Evolutionary conservation across 352 stramenopile species (phyloP), one percentile per base, ranked within the genome.

Genomic region (Globisporangium orthogonon): DNA sequence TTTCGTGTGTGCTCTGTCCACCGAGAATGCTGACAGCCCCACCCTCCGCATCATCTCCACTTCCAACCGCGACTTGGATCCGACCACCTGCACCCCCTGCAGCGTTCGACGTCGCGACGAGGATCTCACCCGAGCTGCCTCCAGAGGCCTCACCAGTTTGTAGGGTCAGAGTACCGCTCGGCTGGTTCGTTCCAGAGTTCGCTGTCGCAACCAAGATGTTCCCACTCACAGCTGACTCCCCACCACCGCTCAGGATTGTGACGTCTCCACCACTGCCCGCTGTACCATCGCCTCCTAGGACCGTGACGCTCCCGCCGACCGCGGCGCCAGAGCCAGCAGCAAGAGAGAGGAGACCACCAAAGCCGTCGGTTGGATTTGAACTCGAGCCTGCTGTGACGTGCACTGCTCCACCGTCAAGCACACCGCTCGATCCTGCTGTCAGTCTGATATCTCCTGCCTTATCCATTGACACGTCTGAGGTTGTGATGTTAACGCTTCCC

Each of bases 51-150:
- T 18, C 23, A 7, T 65, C 54, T 7, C 64, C 59, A 15, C 52
- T 73, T 2, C 70, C 69, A 15, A 63, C 69, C 7, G 66, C 54
- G 18, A 71, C 33, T 31, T 53, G 71, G 30, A 78, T 73, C 53
- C 45, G 68, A 11, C 70, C 70, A 3, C 55, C 67, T 29, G 59
- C 63, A 0, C 67, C 70, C 0, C 30, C 51, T 5, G 35, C 43
- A 14, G 68, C 58, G 18, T 62, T 49, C 2, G 63, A 69, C 40
- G 70, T 76, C 7, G 58, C 49, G 29, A 78, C 54, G 15, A 60
- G 60, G 49, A 78, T 66, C 33, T 63, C 61, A 4, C 70, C 67
- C 6, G 67, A 74, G n/a, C 58, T 39, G 6, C 58, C 52, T 39
- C 52, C 44, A 39, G 41, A 31, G 7, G 65, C 49, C 7, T 4